phyloP scores from a whole-genome alignment of 768 basidiomycete genomes.

The Termitomyces sp. region DNA sequence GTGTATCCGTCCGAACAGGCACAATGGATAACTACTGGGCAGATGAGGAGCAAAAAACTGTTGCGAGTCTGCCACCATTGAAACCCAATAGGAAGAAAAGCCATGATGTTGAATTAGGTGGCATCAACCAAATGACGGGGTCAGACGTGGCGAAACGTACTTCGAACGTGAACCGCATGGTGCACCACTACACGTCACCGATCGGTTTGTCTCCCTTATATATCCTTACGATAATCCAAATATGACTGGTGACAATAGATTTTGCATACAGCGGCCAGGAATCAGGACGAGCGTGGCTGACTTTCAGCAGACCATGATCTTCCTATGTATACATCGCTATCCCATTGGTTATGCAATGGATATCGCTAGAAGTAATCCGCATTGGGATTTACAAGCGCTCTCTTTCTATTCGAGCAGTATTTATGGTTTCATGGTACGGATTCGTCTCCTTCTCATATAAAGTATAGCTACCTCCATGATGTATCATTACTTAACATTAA shows the following conservation, averaged over 20 bases:
- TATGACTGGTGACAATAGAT: conserved; percentile 12
- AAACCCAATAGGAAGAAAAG: conserved; percentile 39
- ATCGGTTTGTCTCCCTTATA: conserved; percentile 45
- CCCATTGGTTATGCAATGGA: no score
- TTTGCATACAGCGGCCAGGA: conserved; percentile 17
- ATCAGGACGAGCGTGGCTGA: conserved; percentile 21
- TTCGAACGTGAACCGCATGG: conserved; percentile 43
- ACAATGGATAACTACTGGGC: conserved; percentile 18
- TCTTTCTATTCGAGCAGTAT: not conserved
- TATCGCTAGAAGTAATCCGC: no score
- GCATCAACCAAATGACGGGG: conserved; percentile 32
- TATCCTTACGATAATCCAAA: not conserved
- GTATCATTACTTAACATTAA: no score
- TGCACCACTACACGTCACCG: conserved; percentile 64
- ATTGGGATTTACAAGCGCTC: not conserved
- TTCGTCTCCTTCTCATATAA: no score
- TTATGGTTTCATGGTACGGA: no score
- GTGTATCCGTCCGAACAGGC: conserved; percentile 6
- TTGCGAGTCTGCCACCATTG: conserved; percentile 25
- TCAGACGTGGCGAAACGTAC: conserved; percentile 28
- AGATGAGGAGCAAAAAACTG: conserved; percentile 27
- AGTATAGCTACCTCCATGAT: no score
- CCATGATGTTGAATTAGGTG: conserved; percentile 30
- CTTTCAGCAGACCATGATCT: conserved; percentile 25
- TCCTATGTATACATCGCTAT: not conserved